Evolutionary conservation across 306 rosid species (phyloP).

Genomic region (Gastrolobium bilobum): DNA sequence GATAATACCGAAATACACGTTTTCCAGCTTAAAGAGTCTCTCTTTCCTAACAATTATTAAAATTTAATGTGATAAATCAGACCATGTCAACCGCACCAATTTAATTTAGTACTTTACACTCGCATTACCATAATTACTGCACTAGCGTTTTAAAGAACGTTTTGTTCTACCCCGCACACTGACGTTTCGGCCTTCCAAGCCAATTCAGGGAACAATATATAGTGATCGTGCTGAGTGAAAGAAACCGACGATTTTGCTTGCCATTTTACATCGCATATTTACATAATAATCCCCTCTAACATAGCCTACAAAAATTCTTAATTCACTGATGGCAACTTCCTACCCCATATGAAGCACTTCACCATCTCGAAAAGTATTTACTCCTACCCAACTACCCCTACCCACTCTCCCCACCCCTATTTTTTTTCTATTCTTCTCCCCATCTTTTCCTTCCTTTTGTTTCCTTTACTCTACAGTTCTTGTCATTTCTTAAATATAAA

Average conservation of each 20-base stretch:
- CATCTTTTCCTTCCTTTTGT: not conserved
- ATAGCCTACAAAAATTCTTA: conserved; percentile 77
- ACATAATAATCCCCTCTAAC: conserved; percentile 71
- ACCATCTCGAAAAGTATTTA: conserved; percentile 40
- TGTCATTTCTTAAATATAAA: conserved; percentile 40
- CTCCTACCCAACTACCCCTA: conserved; percentile 13
- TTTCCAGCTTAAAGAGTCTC: not conserved
- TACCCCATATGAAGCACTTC: conserved; percentile 40
- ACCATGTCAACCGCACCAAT: not conserved
- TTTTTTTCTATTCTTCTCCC: not conserved
- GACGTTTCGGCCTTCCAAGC: conserved; percentile 31
- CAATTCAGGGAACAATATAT: conserved; percentile 15
- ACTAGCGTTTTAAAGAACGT: conserved; percentile 1
- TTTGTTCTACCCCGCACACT: conserved; percentile 11
- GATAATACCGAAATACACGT: not conserved
- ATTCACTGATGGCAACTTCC: conserved; percentile 45
- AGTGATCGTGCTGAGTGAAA: conserved; percentile 35
- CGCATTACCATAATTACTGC: not conserved
- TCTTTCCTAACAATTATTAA: not conserved
- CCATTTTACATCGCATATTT: conserved; percentile 89
- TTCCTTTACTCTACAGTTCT: conserved; percentile 36
- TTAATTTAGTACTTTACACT: not conserved
- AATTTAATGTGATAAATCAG: conserved; percentile 17
- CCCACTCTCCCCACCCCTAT: not conserved
- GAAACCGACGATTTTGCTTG: conserved; percentile 54